Conservation (phyloP, 177 flowering plant genomes). For the Telopea speciosissima region DNA sequence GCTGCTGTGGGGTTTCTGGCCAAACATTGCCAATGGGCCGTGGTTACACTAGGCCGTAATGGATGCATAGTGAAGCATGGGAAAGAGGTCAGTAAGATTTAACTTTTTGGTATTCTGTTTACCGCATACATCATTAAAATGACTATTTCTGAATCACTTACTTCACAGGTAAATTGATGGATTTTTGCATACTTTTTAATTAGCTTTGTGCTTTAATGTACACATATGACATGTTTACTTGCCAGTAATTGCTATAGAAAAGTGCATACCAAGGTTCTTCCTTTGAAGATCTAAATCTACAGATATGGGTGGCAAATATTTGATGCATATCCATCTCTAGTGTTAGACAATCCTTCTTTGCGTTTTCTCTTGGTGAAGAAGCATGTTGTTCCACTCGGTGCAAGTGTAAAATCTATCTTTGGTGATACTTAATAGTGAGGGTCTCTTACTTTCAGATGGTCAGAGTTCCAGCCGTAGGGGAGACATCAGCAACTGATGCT, state of each 20-base stretch:
- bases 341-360: background rate
- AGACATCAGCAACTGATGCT: conserved; percentile 67
- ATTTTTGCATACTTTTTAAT: background rate
- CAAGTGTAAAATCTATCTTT: background rate
- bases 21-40: conserved; percentile 77
- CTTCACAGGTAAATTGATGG: background rate
- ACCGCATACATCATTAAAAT: background rate
- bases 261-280: background rate
- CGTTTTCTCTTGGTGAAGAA: background rate
- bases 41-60: conserved; percentile 74
- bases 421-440: background rate
- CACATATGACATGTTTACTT: background rate
- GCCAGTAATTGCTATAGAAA: background rate
- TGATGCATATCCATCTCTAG: background rate
- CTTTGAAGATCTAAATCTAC: too few relatives aligned
- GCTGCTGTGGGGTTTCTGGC: conserved; percentile 68
- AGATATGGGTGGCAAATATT: background rate
- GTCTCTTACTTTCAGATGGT: conserved; percentile 46
- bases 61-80: conserved; percentile 89
- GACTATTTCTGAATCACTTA: background rate
- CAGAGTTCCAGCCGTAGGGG: conserved; percentile 70
- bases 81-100: conserved; percentile 56
- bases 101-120: background rate
- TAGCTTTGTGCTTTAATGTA: background rate
- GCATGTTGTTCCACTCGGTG: background rate